Percentiles rank a stretch among this genome's conserved stretches.
These are phyloP conservation scores for Leptographium wingfieldii DNA, from an alignment of 2,329 filamentous ascomycete genomes.

Conservation along the genomic window DNA sequence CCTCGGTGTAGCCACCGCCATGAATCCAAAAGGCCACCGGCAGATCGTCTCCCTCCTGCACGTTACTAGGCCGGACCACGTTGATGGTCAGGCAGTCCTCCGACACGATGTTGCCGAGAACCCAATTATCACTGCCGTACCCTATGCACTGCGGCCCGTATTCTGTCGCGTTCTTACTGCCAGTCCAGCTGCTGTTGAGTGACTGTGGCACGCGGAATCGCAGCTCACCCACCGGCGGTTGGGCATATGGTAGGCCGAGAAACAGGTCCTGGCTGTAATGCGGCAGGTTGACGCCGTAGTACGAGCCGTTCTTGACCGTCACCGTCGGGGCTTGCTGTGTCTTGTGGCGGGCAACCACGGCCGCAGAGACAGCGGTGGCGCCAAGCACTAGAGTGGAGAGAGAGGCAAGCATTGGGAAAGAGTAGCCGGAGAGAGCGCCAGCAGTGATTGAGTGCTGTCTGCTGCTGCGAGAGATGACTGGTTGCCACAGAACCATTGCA, in stretches of 20 bases:
- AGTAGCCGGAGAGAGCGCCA: neutral
- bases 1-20: constrained; percentile 21
- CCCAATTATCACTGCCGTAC: constrained; percentile 26
- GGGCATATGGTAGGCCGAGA: constrained; percentile 43
- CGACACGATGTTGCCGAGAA: constrained; percentile 12
- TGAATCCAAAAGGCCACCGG: constrained; percentile 50
- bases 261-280: constrained; percentile 36
- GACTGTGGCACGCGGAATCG: constrained; percentile 18
- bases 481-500: no score
- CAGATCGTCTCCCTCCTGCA: constrained; percentile 18
- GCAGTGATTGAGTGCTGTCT: no score
- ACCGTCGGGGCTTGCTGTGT: constrained; percentile 3
- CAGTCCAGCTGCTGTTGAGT: constrained; percentile 29
- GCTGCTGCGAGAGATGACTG: no score
- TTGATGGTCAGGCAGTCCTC: constrained; percentile 54
- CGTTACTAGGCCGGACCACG: constrained; percentile 40
- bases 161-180: constrained; percentile 25
- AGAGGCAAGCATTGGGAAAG: neutral
- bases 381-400: neutral
- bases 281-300: constrained; percentile 20
- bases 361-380: neutral
- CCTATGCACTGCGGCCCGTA: constrained; percentile 36
- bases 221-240: constrained; percentile 13
- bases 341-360: neutral
- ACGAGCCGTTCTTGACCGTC: constrained; percentile 22